These are phyloP conservation scores for Arthroderma sp. DNA, from an alignment of 2,329 filamentous ascomycete genomes.

Conservation along the genomic window DNA sequence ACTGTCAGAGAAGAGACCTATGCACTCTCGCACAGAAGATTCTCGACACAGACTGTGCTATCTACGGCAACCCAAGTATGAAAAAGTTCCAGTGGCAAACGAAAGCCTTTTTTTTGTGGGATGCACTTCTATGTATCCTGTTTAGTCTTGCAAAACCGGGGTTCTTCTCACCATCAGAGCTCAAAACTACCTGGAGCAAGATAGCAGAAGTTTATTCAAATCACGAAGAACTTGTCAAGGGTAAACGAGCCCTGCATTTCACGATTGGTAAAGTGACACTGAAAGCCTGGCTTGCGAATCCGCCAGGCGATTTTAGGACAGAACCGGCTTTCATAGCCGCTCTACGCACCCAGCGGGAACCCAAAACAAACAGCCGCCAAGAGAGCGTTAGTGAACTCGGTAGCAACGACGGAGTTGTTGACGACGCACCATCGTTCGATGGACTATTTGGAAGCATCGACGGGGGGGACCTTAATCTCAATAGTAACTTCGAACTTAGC, in stretches of 20 bases:
- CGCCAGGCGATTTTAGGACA: neutral
- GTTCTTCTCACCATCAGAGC: conserved; percentile 12
- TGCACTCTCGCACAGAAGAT: conserved; percentile 30
- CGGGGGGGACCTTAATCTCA: conserved; percentile 1
- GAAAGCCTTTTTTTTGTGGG: conserved; percentile 26
- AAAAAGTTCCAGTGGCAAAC: conserved; percentile 25
- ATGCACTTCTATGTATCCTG: conserved; percentile 25
- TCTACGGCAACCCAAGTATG: conserved; percentile 18
- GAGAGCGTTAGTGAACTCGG: too few species aligned
- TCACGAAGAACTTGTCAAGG: conserved; percentile 22
- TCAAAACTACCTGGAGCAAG: conserved; percentile 17
- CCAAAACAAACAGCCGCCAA: too few species aligned
- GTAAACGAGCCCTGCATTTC: conserved; percentile 21
- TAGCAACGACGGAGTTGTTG: too few species aligned
- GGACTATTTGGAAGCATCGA: too few species aligned
- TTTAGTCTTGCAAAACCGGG: conserved; percentile 18
- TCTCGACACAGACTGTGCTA: conserved; percentile 25
- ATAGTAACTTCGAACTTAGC: conserved; percentile 9
- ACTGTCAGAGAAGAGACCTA: conserved; percentile 15
- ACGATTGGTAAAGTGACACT: conserved; percentile 23
- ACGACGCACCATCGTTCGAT: too few species aligned
- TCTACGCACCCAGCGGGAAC: neutral
- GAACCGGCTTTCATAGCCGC: neutral
- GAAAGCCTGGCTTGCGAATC: conserved; percentile 23
- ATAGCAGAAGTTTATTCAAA: conserved; percentile 21